These are phyloP conservation scores for Cercospora sp. DNA, from an alignment of 2,329 filamentous ascomycete species.

Conservation along the genomic window DNA sequence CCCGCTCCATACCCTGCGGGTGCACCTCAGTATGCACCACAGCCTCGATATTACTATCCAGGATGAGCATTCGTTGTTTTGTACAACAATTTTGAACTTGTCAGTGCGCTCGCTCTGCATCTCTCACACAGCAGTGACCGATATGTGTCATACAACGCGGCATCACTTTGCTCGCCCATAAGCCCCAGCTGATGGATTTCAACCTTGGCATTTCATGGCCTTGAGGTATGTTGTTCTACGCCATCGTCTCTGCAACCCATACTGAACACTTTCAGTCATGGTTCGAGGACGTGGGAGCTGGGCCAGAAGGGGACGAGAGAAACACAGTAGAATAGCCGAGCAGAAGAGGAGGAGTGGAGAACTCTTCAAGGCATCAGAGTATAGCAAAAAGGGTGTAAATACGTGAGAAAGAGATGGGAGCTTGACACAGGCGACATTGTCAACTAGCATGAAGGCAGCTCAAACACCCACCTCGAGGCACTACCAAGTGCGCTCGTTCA, in stretches of 20 bases:
- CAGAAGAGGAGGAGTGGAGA: not conserved
- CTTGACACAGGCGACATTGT: not conserved
- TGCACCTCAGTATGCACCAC: constrained; percentile 1
- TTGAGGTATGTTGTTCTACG: not conserved
- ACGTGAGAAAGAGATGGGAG: not conserved
- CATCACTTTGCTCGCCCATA: not conserved
- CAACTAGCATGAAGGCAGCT: not conserved
- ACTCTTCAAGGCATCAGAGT: not conserved
- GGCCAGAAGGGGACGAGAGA: not conserved
- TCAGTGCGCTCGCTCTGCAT: not conserved
- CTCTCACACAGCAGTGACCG: not conserved
- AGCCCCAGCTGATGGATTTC: not conserved
- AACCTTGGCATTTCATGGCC: not conserved
- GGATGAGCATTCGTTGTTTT: constrained; percentile 18
- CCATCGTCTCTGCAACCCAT: not conserved
- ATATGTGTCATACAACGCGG: not conserved
- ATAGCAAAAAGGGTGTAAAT: not conserved
- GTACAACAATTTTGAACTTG: not conserved
- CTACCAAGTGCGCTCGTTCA: not conserved
- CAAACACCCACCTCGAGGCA: not conserved
- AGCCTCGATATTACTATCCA: constrained; percentile 31
- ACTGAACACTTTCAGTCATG: not conserved
- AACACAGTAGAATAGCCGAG: not conserved
- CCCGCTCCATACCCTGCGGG: not conserved
- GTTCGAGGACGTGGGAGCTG: not conserved